Evolutionary conservation across 2,329 filamentous ascomycete genomes (phyloP), one percentile per base, ranked within the genome.

Genomic region (Knufia petricola): DNA sequence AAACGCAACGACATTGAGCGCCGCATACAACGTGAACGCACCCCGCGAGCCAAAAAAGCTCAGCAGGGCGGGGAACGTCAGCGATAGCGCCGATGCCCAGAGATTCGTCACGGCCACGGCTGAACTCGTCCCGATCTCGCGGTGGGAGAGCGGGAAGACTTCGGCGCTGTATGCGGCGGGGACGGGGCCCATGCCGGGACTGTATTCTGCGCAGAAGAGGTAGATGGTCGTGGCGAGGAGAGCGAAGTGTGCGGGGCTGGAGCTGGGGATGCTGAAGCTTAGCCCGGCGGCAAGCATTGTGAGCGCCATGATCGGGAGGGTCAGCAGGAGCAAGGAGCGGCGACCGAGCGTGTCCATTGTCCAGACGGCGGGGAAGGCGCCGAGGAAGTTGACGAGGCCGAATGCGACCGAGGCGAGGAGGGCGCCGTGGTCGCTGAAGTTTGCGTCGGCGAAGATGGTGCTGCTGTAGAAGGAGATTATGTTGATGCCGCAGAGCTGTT

Each of bases 401-500:
- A 83, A 79, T 0, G 76, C 75, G n/a, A 78, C 67, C 2, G 75
- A 78, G 2, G 74, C 75, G 12, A 66, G 62, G 1, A 81, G 66
- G 1, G 77, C 75, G 3, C 61, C 61, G 7, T 70, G 64, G 38
- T 70, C 62, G 6, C 62, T 62, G 42, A 76, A 70, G 1, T 69
- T 64, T 8, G 73, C 73, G 0, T 76, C 64, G 6, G 70, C 55
- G 60, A 80, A 81, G 49, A 80, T 76, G n/a, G 60, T 72, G 49
- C 78, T 78, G 1, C 77, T 81, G 63, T 86, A 86, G 63, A 85
- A 85, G 3, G 81, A 78, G 46, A 85, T 83, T 48, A 85, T 82
- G 59, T 84, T 82, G 50, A 31, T 54, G 67, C 72, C 73, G 46
- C 59, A 63, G 40, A 64, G 57, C 39, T 62, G 59, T 51, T 64